Percentiles rank a stretch among this genome's conserved stretches.
These are phyloP conservation scores for Aspergillus texensis DNA, from an alignment of 2,329 filamentous ascomycete genomes.

Conservation along the genomic window DNA sequence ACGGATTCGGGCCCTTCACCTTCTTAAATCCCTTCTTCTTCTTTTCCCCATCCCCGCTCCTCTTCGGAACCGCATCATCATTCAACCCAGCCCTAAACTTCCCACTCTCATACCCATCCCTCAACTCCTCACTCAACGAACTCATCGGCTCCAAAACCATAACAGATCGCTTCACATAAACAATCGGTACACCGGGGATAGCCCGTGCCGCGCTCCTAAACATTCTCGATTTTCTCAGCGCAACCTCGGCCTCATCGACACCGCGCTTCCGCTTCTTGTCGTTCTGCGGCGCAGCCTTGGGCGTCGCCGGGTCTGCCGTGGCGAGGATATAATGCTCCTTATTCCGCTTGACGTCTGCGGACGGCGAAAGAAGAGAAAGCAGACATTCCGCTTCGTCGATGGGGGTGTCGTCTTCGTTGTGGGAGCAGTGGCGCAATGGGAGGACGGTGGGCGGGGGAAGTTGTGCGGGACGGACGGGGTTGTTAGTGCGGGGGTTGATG, in stretches of 20 bases:
- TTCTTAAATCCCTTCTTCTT: slow-evolving; percentile 39
- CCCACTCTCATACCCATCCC: slow-evolving; percentile 48
- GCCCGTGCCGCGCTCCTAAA: slow-evolving; percentile 44
- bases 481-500: slow-evolving; percentile 42
- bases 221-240: slow-evolving; percentile 32
- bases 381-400: slow-evolving; percentile 50
- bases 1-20: slow-evolving; percentile 50
- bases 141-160: slow-evolving; percentile 55
- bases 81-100: slow-evolving; percentile 50
- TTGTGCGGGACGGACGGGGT: slow-evolving; percentile 43
- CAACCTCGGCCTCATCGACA: slow-evolving; percentile 35
- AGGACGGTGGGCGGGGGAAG: slow-evolving; percentile 49
- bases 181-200: slow-evolving; percentile 52
- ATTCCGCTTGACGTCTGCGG: slow-evolving; percentile 44
- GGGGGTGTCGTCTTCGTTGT: slow-evolving; percentile 45
- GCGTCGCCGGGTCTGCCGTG: slow-evolving; percentile 41
- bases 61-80: slow-evolving; percentile 34
- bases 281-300: slow-evolving; percentile 24
- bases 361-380: slow-evolving; percentile 47
- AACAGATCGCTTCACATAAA: slow-evolving; percentile 55
- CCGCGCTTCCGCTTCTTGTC: slow-evolving; percentile 37
- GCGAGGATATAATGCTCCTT: slow-evolving; percentile 53
- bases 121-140: slow-evolving; percentile 43
- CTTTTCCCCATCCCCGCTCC: slow-evolving; percentile 33
- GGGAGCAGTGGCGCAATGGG: slow-evolving; percentile 51